These are phyloP conservation scores for Aureobasidium leucospermi DNA, from an alignment of 2,329 filamentous ascomycete species.

Conservation along the genomic window DNA sequence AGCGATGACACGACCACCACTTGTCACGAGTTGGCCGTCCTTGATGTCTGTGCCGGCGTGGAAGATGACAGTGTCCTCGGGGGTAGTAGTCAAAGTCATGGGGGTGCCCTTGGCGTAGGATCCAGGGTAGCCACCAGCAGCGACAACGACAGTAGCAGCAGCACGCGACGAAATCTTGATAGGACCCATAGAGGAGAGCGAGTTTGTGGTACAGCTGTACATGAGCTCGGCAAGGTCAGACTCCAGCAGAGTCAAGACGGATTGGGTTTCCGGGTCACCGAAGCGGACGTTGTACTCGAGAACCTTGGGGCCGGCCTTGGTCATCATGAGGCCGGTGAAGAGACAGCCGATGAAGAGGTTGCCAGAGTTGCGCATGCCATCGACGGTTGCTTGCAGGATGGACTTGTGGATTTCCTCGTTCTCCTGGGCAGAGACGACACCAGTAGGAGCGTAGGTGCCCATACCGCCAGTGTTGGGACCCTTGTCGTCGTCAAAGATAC, in stretches of 20 bases:
- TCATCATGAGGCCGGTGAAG: constrained; percentile 93
- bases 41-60: constrained; percentile 77
- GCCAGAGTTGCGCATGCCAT: constrained; percentile 75
- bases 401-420: constrained; percentile 70
- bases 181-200: constrained; percentile 48
- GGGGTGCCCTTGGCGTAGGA: constrained; percentile 71
- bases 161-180: constrained; percentile 44
- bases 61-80: constrained; percentile 57
- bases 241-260: constrained; percentile 71
- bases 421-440: constrained; percentile 48
- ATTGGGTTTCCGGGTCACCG: constrained; percentile 88
- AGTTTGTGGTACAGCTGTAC: constrained; percentile 72
- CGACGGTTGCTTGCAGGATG: constrained; percentile 81
- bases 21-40: constrained; percentile 60
- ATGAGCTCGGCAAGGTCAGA: constrained; percentile 84
- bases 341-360: constrained; percentile 67
- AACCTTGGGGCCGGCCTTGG: constrained; percentile 68
- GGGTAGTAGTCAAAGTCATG: constrained; percentile 48
- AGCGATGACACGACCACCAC: constrained; percentile 87
- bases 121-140: constrained; percentile 84
- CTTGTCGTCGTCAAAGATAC: constrained; percentile 80
- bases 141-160: constrained; percentile 88
- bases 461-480: constrained; percentile 96
- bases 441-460: constrained; percentile 85
- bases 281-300: constrained; percentile 93